Evolutionary conservation across 768 basidiomycete genomes (phyloP).

Genomic region (Leccinum aurantiacum): DNA sequence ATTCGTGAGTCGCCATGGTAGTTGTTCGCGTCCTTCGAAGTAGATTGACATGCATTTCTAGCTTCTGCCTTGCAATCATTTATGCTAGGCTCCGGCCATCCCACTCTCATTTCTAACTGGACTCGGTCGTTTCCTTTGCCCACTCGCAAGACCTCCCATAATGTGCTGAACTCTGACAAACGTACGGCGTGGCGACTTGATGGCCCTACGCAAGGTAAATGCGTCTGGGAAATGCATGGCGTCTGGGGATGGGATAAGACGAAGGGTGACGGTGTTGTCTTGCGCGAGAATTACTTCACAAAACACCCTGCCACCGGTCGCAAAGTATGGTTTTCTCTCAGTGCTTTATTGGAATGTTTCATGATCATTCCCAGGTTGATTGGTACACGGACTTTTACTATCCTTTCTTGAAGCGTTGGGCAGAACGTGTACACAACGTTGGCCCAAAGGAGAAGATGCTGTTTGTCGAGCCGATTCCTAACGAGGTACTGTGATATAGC

Average conservation of each 20-base stretch:
- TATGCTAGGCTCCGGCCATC: constrained; percentile 86
- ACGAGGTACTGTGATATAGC: constrained; percentile 61
- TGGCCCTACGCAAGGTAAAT: constrained; percentile 70
- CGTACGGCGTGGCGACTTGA: constrained; percentile 69
- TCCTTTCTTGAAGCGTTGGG: constrained; percentile 73
- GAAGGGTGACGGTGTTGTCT: constrained; percentile 65
- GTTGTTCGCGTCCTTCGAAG: neutral
- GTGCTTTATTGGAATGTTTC: neutral
- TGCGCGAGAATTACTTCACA: constrained; percentile 84
- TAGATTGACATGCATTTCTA: constrained; percentile 23
- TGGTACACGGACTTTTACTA: constrained; percentile 88
- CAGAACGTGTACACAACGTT: constrained; percentile 51
- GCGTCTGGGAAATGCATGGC: constrained; percentile 89
- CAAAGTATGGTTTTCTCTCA: constrained; percentile 43
- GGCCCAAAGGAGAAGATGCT: constrained; percentile 56
- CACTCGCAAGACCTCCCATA: constrained; percentile 59
- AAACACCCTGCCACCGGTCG: constrained; percentile 63
- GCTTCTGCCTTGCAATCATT: constrained; percentile 89
- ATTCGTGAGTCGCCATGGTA: constrained; percentile 54
- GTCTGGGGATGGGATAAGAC: constrained; percentile 87
- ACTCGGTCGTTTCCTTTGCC: constrained; percentile 88
- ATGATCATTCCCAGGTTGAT: constrained; percentile 53
- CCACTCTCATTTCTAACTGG: constrained; percentile 77
- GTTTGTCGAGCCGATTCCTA: constrained; percentile 88
- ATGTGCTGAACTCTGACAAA: constrained; percentile 58